Percentiles rank a stretch among this genome's conserved stretches.
Conservation (phyloP, 176 grass and related monocot species). For the Phoenix roebelenii region DNA sequence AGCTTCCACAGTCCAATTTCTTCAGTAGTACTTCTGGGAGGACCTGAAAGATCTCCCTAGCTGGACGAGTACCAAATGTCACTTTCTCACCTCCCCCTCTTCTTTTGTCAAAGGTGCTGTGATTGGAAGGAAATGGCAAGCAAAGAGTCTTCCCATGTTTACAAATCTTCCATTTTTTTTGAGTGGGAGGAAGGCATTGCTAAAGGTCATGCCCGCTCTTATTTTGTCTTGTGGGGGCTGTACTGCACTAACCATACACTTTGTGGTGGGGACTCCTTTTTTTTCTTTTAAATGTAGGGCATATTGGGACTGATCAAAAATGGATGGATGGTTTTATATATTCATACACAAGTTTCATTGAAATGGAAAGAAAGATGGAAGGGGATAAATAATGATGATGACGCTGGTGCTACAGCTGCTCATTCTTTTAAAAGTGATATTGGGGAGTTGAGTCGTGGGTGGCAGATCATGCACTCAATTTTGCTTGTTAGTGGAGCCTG, state of each 20-base stretch:
- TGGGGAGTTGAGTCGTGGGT: neutral
- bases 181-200: too few species aligned
- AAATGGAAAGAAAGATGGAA: conserved; percentile 46
- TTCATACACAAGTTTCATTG: conserved; percentile 55
- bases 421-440: conserved; percentile 12
- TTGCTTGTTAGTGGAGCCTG: conserved; percentile 42
- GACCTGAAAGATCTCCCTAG: conserved; percentile 49
- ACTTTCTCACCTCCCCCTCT: conserved; percentile 32
- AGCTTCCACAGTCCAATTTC: conserved; percentile 12
- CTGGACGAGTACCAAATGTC: conserved; percentile 53
- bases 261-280: conserved; percentile 60
- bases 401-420: conserved; percentile 20
- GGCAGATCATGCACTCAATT: neutral
- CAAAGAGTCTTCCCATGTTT: conserved; percentile 11
- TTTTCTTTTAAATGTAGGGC: conserved; percentile 28
- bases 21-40: conserved; percentile 48
- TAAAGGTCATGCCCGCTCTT: conserved; percentile 22
- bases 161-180: too few species aligned
- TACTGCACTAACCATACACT: conserved; percentile 77
- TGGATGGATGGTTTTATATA: conserved; percentile 40
- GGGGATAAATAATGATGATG: conserved; percentile 48
- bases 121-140: conserved; percentile 24
- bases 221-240: conserved; percentile 51
- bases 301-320: conserved; percentile 76
- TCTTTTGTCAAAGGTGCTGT: neutral